Conservation (phyloP, 352 stramenopile genomes). For the Globisporangium perplexum region DNA sequence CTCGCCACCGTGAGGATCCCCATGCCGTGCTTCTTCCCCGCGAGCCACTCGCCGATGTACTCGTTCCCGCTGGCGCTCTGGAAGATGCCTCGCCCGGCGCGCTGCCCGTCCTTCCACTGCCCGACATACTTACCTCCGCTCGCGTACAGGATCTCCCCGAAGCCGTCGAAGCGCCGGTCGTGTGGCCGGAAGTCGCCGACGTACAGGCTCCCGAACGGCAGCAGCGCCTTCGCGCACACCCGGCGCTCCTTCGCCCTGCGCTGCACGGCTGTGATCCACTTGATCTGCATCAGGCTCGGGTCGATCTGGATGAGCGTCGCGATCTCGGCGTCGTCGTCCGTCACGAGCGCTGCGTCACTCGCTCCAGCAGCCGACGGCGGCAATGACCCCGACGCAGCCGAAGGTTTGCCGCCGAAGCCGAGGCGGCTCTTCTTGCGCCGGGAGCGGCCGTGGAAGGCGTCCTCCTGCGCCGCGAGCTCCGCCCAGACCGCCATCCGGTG, state of each 20-base stretch:
- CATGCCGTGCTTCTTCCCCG: constrained; percentile 74
- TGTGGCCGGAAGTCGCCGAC: constrained; percentile 57
- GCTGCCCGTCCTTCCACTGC: constrained; percentile 67
- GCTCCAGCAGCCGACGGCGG: background rate
- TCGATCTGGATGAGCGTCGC: constrained; percentile 17
- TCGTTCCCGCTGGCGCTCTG: constrained; percentile 46
- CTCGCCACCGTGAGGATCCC: constrained; percentile 71
- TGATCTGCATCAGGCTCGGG: constrained; percentile 23
- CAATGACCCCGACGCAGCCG: background rate
- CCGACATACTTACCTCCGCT: constrained; percentile 83
- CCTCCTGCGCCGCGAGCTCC: constrained; percentile 30
- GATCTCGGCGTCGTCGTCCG: constrained; percentile 16
- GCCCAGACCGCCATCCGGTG: constrained; percentile 66
- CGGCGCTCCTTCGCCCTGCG: constrained; percentile 18
- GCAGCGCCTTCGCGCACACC: constrained; percentile 59
- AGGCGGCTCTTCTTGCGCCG: constrained; percentile 31
- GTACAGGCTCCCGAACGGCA: constrained; percentile 65
- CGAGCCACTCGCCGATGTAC: constrained; percentile 67
- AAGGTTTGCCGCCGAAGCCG: constrained; percentile 17
- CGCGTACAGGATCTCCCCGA: constrained; percentile 83
- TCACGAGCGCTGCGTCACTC: background rate
- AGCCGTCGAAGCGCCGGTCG: constrained; percentile 55
- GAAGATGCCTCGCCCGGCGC: constrained; percentile 65
- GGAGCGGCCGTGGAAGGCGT: constrained; percentile 13
- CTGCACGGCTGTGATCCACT: constrained; percentile 58